Percentiles rank a stretch among this genome's conserved stretches.
Evolutionary conservation across 2,329 filamentous ascomycete species (phyloP).

Genomic region (Microascus cirrosus): DNA sequence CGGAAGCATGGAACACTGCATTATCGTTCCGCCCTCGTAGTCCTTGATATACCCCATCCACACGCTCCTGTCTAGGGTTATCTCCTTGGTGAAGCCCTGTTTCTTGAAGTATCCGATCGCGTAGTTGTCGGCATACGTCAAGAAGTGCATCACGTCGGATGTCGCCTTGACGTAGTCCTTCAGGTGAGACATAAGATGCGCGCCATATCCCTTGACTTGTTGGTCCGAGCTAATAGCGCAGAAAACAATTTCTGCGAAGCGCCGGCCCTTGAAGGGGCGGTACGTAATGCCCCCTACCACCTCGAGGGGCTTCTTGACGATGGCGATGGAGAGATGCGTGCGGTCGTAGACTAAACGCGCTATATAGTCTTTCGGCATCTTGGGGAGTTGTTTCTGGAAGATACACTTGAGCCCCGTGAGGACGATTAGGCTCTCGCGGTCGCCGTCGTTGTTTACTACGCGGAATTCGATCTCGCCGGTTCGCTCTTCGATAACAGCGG

Average conservation of each 20-base stretch:
- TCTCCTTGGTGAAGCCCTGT: conserved; percentile 97
- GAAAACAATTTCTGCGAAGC: conserved; percentile 97
- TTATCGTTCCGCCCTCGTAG: conserved; percentile 96
- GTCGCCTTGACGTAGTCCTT: conserved; percentile 98
- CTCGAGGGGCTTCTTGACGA: conserved; percentile 91
- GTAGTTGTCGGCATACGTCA: conserved; percentile 98
- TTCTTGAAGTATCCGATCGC: conserved; percentile 99
- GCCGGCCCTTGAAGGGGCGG: conserved; percentile 79
- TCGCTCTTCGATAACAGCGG: conserved; percentile 86
- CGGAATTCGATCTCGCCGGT: conserved; percentile 93
- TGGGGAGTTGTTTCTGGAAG: conserved; percentile 95
- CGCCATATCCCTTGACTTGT: conserved; percentile 96
- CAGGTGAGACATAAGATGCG: conserved; percentile 93
- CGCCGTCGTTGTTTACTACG: conserved; percentile 93
- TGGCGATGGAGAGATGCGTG: conserved; percentile 90
- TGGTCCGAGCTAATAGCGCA: conserved; percentile 96
- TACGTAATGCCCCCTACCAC: conserved; percentile 97
- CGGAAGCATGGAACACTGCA: conserved; percentile 98
- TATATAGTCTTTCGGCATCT: conserved; percentile 99
- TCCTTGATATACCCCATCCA: conserved; percentile 99
- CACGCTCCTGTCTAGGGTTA: conserved; percentile 75
- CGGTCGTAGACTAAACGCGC: conserved; percentile 94
- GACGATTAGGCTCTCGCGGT: conserved; percentile 81
- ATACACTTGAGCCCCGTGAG: conserved; percentile 94
- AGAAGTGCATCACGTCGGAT: conserved; percentile 93